Percentiles rank a stretch among this genome's conserved stretches.
These are phyloP conservation scores for Monosporascus sp. DNA, from an alignment of 2,329 filamentous ascomycete genomes.

Conservation along the genomic window DNA sequence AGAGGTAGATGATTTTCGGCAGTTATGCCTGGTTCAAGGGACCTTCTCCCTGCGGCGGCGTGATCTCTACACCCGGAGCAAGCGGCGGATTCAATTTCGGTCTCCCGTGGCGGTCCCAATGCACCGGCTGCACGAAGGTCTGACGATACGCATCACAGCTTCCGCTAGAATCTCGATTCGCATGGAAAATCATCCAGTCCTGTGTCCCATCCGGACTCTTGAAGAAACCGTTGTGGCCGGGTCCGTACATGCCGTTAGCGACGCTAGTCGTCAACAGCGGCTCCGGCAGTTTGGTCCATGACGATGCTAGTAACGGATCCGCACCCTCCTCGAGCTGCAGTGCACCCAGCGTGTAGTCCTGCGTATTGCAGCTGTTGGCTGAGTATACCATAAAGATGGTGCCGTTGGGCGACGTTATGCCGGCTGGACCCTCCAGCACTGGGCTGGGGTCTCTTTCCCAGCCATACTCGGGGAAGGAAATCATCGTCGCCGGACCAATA, in stretches of 20 bases:
- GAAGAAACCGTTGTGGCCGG: constrained; percentile 16
- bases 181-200: constrained; percentile 16
- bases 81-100: constrained; percentile 1
- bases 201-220: constrained; percentile 15
- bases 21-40: no score
- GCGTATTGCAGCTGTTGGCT: constrained; percentile 12
- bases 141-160: constrained; percentile 6
- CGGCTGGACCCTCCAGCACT: constrained; percentile 13
- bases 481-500: constrained; percentile 10
- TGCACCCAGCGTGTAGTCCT: constrained; percentile 12
- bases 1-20: no score
- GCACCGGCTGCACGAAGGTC: constrained; percentile 11
- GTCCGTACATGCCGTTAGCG: constrained; percentile 11
- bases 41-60: background rate
- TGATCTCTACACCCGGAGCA: background rate
- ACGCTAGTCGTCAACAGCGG: constrained; percentile 6
- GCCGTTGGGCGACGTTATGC: constrained; percentile 7
- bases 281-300: constrained; percentile 11
- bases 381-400: constrained; percentile 14
- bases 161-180: constrained; percentile 5
- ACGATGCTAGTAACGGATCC: constrained; percentile 6
- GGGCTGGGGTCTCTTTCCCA: constrained; percentile 9
- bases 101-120: constrained; percentile 6
- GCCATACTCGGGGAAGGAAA: constrained; percentile 8
- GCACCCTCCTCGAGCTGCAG: constrained; percentile 5